Evolutionary conservation across 306 rosid species (phyloP), one percentile per base, ranked within the genome.

Genomic region (Dicorynia guianensis): DNA sequence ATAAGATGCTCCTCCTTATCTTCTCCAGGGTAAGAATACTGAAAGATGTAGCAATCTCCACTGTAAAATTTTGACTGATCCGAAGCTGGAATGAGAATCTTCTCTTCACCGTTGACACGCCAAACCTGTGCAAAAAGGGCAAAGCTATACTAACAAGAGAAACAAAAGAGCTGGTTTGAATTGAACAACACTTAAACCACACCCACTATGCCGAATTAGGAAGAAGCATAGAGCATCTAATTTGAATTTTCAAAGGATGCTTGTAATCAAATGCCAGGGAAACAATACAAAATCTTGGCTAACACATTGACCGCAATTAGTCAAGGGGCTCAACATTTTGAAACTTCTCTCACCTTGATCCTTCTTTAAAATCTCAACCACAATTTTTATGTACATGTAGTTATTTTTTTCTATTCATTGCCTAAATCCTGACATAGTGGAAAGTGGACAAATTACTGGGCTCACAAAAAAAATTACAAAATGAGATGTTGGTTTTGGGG

Each of bases 31-130:
- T 87, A 93, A 12, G 94, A 50, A 74, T 93, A 93, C 74, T 88
- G 96, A 79, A 93, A 93, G 77, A 93, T 90, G 79, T 77, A 93
- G 89, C 96, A 93, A 79, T 93, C 93, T 57, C 98, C 98, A 17
- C 93, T 76, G 70, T 90, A 93, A 76, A 93, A 81, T 75, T 90
- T 93, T 65, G 98, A 87, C 81, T 90, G 98, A 81, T 93, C 90
- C 48, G 95, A 82, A 78, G 89, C 85, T 67, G 83, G 83, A 85
- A 90, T 89, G 68, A 82, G 90, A 72, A 85, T 64, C 83, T 93
- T 89, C 82, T 93, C 87, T 77, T 84, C 85, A 62, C 93, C 94
- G 15, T 73, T 90, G 74, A 89, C 98, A 12, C 90, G 93, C 96
- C 98, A 93, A 68, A 89, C 96, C 98, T 93, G 87, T 77, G 66